Conservation (phyloP, 257 asterid genomes). For the Osmanthus fragrans region DNA sequence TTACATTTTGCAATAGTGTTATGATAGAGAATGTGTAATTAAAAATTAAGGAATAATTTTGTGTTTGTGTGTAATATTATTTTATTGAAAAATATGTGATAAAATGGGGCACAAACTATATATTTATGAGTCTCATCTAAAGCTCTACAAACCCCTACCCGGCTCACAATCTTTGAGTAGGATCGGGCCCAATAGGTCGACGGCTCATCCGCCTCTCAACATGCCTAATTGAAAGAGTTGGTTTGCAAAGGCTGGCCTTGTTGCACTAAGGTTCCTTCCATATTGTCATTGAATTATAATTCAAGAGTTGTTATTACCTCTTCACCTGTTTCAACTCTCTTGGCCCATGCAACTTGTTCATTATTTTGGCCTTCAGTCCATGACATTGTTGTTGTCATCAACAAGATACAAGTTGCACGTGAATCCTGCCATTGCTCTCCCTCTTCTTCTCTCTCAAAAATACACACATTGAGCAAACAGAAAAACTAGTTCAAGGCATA, state of each 20-base stretch:
- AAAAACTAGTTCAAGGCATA: background rate
- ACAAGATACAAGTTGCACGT: too few relatives aligned
- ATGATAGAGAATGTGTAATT: too few relatives aligned
- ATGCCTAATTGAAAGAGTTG: background rate
- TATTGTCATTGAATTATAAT: slow-evolving; percentile 32
- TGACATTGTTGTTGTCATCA: background rate
- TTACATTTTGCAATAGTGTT: too few relatives aligned
- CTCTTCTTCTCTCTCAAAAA: too few relatives aligned
- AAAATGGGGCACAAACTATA: too few relatives aligned
- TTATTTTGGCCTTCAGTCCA: background rate
- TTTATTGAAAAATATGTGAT: too few relatives aligned
- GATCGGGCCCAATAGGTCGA: slow-evolving; percentile 39
- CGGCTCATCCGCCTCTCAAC: background rate
- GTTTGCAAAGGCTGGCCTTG: background rate
- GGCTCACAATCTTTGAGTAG: slow-evolving; percentile 18
- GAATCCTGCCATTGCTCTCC: background rate
- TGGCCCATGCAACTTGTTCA: background rate
- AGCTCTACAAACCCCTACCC: too few relatives aligned
- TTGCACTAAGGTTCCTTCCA: slow-evolving; percentile 28
- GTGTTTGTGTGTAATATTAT: too few relatives aligned
- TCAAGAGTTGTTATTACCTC: background rate
- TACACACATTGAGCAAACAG: background rate
- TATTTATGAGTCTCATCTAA: too few relatives aligned
- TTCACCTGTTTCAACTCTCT: background rate
- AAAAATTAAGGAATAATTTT: too few relatives aligned